Conservation (phyloP, 2,329 filamentous ascomycete species). For the Alternaria arborescens region DNA sequence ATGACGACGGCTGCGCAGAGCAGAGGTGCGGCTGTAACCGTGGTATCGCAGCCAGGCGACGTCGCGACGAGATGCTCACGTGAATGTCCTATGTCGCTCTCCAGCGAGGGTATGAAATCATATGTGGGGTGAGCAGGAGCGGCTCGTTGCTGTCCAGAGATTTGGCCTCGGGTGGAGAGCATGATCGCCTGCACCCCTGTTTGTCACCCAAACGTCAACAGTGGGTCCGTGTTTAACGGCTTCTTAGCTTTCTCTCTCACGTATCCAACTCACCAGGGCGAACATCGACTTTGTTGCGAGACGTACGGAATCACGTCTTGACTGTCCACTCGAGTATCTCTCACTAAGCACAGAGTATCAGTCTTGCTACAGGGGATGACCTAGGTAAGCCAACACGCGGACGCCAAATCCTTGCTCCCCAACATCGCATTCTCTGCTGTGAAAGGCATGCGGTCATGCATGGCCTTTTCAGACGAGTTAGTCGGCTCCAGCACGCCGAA, state of each 20-base stretch:
- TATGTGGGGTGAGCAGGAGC: conserved; percentile 13
- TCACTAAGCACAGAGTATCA: background rate
- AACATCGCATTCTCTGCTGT: background rate
- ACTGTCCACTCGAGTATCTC: background rate
- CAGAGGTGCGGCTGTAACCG: conserved; percentile 8
- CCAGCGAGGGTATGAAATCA: conserved; percentile 5
- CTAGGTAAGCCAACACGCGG: background rate
- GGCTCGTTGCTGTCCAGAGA: background rate
- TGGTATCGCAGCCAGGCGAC: conserved; percentile 8
- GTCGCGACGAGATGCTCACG: conserved; percentile 1
- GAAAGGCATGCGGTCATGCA: background rate
- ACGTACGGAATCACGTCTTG: background rate
- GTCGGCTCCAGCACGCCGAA: background rate
- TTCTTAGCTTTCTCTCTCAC: background rate
- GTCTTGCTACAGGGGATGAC: background rate
- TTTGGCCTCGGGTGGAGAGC: conserved; percentile 4
- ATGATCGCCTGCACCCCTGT: conserved; percentile 13
- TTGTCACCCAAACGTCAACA: background rate
- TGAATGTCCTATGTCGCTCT: background rate
- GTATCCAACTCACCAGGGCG: background rate
- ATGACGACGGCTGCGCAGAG: conserved; percentile 25
- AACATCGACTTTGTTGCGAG: background rate
- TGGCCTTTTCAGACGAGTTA: background rate
- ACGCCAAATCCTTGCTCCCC: background rate
- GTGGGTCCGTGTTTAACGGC: conserved; percentile 9